Percentiles rank a stretch among this genome's conserved stretches.
Evolutionary conservation across 1,284 basidiomycete species (phyloP).

Genomic region (Leccinum subrobustum): DNA sequence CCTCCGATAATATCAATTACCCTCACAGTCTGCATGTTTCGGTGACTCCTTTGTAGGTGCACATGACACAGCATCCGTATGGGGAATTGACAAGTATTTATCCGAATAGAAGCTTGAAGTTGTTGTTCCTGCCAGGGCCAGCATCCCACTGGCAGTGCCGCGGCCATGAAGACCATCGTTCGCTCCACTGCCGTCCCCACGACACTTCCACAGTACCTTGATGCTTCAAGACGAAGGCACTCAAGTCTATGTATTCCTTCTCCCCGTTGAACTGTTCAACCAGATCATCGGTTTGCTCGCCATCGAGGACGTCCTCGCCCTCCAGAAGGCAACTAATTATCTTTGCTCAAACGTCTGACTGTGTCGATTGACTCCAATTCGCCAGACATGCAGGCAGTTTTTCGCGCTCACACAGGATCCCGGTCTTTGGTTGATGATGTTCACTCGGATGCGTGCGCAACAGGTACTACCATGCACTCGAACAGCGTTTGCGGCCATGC

Average conservation of each 20-base stretch:
- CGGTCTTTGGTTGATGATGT: conserved; percentile 14
- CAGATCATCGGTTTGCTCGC: conserved; percentile 18
- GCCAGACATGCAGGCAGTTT: conserved; percentile 21
- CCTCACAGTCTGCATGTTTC: too few species aligned
- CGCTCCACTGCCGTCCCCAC: background rate
- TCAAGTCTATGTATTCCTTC: background rate
- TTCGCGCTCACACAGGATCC: conserved; percentile 13
- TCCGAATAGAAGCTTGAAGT: too few species aligned
- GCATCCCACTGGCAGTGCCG: background rate
- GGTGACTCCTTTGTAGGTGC: too few species aligned
- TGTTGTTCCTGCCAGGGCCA: too few species aligned
- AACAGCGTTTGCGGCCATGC: conserved; percentile 15
- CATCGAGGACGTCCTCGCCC: conserved; percentile 15
- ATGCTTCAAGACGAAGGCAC: conserved; percentile 1
- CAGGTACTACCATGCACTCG: conserved; percentile 21
- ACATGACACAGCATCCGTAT: too few species aligned
- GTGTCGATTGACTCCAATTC: background rate
- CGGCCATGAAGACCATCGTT: background rate
- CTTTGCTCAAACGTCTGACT: background rate
- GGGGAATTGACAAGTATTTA: too few species aligned
- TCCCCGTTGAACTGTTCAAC: conserved; percentile 22
- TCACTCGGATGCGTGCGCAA: conserved; percentile 6
- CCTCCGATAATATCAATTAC: too few species aligned
- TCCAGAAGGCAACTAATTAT: conserved; percentile 15
- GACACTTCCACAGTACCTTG: background rate